Evolutionary conservation across 2,329 filamentous ascomycete genomes (phyloP).

Genomic region (Xylariaceae sp.): DNA sequence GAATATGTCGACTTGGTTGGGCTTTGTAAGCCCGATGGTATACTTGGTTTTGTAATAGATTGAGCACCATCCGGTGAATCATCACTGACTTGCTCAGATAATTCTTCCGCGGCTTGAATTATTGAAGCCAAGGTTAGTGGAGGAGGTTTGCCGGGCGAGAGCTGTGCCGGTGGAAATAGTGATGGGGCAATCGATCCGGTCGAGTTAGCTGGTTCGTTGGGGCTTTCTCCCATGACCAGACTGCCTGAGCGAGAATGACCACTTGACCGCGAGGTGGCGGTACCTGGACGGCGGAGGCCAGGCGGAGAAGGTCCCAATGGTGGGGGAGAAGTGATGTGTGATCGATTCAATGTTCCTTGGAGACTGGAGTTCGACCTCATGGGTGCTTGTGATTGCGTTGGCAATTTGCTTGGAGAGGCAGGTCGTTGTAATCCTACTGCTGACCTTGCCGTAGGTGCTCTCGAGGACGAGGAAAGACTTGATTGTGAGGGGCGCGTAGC

Average conservation of each 20-base stretch:
- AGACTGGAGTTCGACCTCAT: conserved; percentile 18
- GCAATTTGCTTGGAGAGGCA: conserved; percentile 47
- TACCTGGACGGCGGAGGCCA: conserved; percentile 41
- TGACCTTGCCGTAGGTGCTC: conserved; percentile 38
- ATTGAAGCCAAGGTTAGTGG: conserved; percentile 52
- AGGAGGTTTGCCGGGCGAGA: conserved; percentile 32
- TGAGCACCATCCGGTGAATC: conserved; percentile 29
- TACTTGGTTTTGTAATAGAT: too few species aligned
- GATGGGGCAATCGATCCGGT: conserved; percentile 25
- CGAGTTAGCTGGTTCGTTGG: conserved; percentile 19
- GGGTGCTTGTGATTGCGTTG: conserved; percentile 20
- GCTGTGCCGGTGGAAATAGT: conserved; percentile 33
- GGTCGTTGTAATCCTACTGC: conserved; percentile 41
- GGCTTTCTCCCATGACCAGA: conserved; percentile 23
- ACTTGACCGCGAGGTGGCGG: conserved; percentile 36
- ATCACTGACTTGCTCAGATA: conserved; percentile 34
- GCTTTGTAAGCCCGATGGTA: conserved; percentile 44
- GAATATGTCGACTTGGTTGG: conserved; percentile 54
- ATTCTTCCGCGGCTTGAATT: conserved; percentile 52
- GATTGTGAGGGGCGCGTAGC: conserved; percentile 42
- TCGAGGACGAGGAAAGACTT: conserved; percentile 43
- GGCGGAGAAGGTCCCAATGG: conserved; percentile 33
- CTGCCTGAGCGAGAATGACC: conserved; percentile 42
- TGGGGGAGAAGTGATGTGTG: conserved; percentile 35
- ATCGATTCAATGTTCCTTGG: conserved; percentile 25